Evolutionary conservation across 2,329 filamentous ascomycete species (phyloP).

Genomic region (Lachnellula arida): DNA sequence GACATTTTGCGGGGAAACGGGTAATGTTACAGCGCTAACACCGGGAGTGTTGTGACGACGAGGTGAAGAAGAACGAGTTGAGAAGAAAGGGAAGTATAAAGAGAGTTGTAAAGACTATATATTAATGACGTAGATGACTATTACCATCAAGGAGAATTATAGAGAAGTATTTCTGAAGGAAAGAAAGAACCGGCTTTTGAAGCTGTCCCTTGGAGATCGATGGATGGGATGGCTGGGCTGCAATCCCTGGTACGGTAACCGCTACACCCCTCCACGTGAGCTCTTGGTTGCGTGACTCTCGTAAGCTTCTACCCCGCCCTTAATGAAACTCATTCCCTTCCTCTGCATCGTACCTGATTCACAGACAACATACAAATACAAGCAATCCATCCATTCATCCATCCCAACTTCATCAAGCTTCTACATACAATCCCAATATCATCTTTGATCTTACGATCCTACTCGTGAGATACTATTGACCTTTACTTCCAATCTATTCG

Average conservation of each 20-base stretch:
- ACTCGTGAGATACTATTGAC: conserved; percentile 16
- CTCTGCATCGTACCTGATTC: conserved; percentile 23
- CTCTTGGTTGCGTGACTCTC: background rate
- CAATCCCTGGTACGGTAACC: background rate
- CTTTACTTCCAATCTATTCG: conserved; percentile 11
- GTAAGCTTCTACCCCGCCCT: background rate
- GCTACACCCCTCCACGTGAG: background rate
- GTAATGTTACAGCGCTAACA: background rate
- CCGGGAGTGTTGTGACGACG: background rate
- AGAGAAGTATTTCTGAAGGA: no score
- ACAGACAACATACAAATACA: background rate
- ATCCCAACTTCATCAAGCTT: background rate
- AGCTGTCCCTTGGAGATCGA: background rate
- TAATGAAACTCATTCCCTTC: conserved; percentile 6
- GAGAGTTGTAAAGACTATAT: no score
- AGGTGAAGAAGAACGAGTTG: background rate
- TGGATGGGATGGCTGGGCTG: background rate
- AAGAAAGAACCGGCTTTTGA: background rate
- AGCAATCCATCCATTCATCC: conserved; percentile 1
- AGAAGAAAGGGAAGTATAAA: background rate
- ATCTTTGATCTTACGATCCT: conserved; percentile 12
- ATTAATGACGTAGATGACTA: no score
- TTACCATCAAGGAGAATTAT: no score
- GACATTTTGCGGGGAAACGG: background rate
- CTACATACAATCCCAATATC: background rate